These are phyloP conservation scores for Auriscalpium microsporum DNA, from an alignment of 768 basidiomycete genomes.

Conservation along the genomic window DNA sequence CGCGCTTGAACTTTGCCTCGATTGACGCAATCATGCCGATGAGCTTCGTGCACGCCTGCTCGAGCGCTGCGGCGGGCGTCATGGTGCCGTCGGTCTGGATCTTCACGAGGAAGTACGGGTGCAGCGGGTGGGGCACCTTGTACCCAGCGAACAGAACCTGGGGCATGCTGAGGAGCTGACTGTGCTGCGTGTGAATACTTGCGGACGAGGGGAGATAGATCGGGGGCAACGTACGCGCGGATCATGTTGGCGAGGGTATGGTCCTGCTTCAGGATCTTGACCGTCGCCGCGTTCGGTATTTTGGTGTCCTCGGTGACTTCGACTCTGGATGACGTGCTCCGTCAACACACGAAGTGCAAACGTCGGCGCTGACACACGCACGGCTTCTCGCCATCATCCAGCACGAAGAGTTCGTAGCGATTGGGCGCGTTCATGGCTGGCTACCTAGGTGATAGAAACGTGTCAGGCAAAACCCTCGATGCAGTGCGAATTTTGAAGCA, in stretches of 20 bases:
- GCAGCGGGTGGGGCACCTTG: conserved; percentile 94
- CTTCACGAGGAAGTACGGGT: conserved; percentile 90
- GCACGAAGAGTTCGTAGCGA: conserved; percentile 82
- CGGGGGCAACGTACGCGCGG: conserved; percentile 61
- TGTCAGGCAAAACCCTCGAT: neutral
- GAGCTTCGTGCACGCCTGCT: conserved; percentile 75
- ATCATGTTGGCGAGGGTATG: conserved; percentile 96
- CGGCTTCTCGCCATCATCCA: conserved; percentile 92
- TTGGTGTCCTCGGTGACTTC: conserved; percentile 93
- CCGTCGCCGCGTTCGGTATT: conserved; percentile 93
- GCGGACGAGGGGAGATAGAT: too few relatives aligned
- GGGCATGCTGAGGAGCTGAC: conserved; percentile 85
- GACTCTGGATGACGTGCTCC: conserved; percentile 42
- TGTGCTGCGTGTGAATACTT: conserved; percentile 21
- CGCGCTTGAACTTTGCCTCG: conserved; percentile 72
- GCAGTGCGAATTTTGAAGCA: neutral
- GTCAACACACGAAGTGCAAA: conserved; percentile 5
- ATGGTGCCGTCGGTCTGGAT: conserved; percentile 88
- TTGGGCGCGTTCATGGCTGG: conserved; percentile 84
- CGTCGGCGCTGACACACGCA: conserved; percentile 37
- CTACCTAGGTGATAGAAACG: conserved; percentile 2
- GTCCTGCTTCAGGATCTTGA: conserved; percentile 93
- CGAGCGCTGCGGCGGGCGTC: conserved; percentile 76
- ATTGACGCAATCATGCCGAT: conserved; percentile 54
- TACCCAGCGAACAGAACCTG: conserved; percentile 93